Conservation (phyloP, 2,329 filamentous ascomycete genomes). For the Trichoderma sp. region DNA sequence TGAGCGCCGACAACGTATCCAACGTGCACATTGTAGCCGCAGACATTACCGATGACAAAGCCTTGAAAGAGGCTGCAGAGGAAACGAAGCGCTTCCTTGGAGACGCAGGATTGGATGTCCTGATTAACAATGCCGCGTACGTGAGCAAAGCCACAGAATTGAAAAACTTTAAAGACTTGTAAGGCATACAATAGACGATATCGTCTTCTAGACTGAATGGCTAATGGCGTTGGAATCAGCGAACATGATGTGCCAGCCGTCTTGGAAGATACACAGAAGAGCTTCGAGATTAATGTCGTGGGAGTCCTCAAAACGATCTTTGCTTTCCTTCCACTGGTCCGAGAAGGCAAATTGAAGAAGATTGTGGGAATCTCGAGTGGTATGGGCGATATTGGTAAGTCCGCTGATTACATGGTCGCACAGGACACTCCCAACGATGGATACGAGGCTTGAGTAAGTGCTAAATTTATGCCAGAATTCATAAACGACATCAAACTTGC, state of each 20-base stretch:
- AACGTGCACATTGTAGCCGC: neutral
- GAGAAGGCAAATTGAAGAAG: neutral
- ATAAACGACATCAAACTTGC: neutral
- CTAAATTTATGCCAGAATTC: neutral
- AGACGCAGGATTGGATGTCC: neutral
- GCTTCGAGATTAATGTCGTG: neutral
- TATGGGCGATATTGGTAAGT: neutral
- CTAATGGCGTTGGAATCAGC: neutral
- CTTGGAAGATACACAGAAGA: neutral
- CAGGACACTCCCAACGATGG: neutral
- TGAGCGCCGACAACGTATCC: neutral
- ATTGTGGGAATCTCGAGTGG: neutral
- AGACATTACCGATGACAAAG: neutral
- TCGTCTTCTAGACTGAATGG: accelerated
- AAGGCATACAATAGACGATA: neutral
- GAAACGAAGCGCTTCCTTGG: neutral
- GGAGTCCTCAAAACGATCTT: neutral
- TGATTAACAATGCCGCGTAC: neutral
- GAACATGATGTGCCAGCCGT: neutral
- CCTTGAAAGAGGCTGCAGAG: neutral
- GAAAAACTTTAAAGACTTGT: neutral
- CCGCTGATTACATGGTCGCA: accelerated
- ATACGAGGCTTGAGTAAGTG: neutral
- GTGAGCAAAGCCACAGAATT: neutral
- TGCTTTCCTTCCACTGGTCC: neutral